Evolutionary conservation across 2,329 filamentous ascomycete genomes (phyloP).

Genomic region (Cladosporium cucumerinum): DNA sequence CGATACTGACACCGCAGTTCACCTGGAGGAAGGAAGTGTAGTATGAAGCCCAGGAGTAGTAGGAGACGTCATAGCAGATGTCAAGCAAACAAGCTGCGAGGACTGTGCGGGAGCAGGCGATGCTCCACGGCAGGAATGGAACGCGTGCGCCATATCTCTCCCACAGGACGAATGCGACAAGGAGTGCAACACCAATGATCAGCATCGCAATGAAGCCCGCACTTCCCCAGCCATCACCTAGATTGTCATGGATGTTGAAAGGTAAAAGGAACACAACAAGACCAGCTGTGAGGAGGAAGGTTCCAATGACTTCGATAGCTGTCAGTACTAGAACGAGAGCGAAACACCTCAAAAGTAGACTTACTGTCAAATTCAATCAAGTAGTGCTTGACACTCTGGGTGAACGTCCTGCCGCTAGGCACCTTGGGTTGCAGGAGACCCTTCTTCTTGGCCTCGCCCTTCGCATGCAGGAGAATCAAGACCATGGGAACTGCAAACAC

Average conservation of each 20-base stretch:
- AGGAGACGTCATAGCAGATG: slow-evolving; percentile 33
- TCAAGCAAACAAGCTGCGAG: slow-evolving; percentile 51
- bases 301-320: slow-evolving; percentile 49
- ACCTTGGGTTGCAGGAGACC: slow-evolving; percentile 47
- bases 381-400: slow-evolving; percentile 53
- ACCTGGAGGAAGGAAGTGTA: slow-evolving; percentile 42
- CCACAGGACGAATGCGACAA: slow-evolving; percentile 38
- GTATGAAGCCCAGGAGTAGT: slow-evolving; percentile 39
- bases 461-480: slow-evolving; percentile 55
- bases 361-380: slow-evolving; percentile 57
- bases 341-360: background rate
- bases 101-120: slow-evolving; percentile 50
- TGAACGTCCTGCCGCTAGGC: slow-evolving; percentile 45
- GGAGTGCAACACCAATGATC: slow-evolving; percentile 36
- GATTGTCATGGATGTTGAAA: slow-evolving; percentile 51
- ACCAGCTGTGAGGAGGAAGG: slow-evolving; percentile 58
- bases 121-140: slow-evolving; percentile 44
- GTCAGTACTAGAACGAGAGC: background rate
- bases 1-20: slow-evolving; percentile 34
- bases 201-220: slow-evolving; percentile 41
- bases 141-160: slow-evolving; percentile 40
- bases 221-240: slow-evolving; percentile 35
- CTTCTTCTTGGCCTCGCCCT: slow-evolving; percentile 56
- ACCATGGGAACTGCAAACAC: slow-evolving; percentile 59
- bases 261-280: slow-evolving; percentile 64